Base-by-base conservation (phyloP, 768 basidiomycete genomes). In the Mycena filopes region DNA sequence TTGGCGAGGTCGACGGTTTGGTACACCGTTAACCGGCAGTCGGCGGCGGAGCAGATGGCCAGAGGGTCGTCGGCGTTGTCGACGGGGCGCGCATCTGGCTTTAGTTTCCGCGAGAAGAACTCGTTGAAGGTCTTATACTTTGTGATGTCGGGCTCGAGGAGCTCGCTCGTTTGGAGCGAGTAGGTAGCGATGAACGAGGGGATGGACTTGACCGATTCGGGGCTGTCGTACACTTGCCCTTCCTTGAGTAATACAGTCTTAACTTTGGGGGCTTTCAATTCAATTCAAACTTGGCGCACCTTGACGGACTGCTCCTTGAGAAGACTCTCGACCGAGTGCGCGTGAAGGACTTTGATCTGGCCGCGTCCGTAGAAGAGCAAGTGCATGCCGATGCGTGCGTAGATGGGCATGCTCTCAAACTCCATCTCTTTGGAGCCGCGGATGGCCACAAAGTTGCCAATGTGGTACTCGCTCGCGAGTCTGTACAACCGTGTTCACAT, bases 331-430 rank as follows among this genome's bases (percentile, higher is more conserved):
- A 90, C 78, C 33, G 65, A 79, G 45, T 81, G 77, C 31, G 69
- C 82, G 45, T 86, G 83, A 7, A 90, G 77, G 8, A 88, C 15
- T 63, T 80, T 82, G 43, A 83, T 74, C 65, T 87, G 83, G 46
- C 81, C 79, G 38, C 76, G 81, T 2, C 89, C 87, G 47, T 85
- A 85, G 70, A 92, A 94, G 28, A 93, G 76, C 7, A 94, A 81
- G 70, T 93, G 92, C 92, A 93, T 93, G 9, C 89, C 89, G 48
- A 91, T 80, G 8, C 9, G 41, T 12, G n/a, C 23, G 70, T 88
- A 92, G 46, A 92, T 80, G 1, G 91, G 91, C 91, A 93, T 93
- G 33, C 82, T 82, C 78, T 93, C 91, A 62, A 91, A 92, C 63
- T 89, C 80, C 70, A 82, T 83, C 71, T 87, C 78, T 9, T 75